Percentiles rank a stretch among this genome's conserved stretches.
These are phyloP conservation scores for Fallopia convolvulus DNA, from an alignment of 148 eudicot genomes.

Conservation along the genomic window DNA sequence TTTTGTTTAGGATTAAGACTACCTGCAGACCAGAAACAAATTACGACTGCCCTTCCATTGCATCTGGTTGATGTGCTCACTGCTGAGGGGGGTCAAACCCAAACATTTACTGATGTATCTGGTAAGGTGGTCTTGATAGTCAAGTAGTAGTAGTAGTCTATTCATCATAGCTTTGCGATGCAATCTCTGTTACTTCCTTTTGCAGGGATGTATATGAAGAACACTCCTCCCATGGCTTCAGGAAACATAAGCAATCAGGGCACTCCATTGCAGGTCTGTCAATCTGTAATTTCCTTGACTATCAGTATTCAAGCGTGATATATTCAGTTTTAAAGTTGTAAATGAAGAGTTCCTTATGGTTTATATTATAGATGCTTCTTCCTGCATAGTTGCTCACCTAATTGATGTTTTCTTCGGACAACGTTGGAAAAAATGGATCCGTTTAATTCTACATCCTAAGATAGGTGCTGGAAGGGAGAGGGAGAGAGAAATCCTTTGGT, in stretches of 20 bases:
- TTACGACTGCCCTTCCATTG: conserved; percentile 63
- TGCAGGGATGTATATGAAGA: conserved; percentile 78
- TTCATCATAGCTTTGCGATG: conserved; percentile 7
- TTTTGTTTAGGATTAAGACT: conserved; percentile 53
- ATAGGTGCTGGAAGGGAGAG: neutral
- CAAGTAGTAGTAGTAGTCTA: neutral
- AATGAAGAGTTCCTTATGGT: neutral
- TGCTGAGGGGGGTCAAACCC: conserved; percentile 42
- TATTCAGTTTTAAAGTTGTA: neutral
- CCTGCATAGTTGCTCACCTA: neutral
- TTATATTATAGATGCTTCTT: neutral
- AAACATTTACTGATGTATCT: conserved; percentile 59
- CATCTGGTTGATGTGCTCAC: conserved; percentile 77
- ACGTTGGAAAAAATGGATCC: neutral
- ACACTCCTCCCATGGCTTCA: conserved; percentile 65
- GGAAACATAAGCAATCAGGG: conserved; percentile 63
- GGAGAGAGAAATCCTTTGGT: neutral
- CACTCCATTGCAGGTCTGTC: conserved; percentile 63
- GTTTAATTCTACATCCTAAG: conserved; percentile 7
- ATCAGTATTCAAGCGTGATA: neutral
- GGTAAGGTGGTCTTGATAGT: conserved; percentile 28
- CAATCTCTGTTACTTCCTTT: conserved; percentile 7
- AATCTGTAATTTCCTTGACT: neutral
- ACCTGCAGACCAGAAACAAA: conserved; percentile 74
- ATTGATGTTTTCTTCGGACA: neutral